These are phyloP conservation scores for Agapanthus africanus DNA, from an alignment of 106 monocot species.

Conservation along the genomic window DNA sequence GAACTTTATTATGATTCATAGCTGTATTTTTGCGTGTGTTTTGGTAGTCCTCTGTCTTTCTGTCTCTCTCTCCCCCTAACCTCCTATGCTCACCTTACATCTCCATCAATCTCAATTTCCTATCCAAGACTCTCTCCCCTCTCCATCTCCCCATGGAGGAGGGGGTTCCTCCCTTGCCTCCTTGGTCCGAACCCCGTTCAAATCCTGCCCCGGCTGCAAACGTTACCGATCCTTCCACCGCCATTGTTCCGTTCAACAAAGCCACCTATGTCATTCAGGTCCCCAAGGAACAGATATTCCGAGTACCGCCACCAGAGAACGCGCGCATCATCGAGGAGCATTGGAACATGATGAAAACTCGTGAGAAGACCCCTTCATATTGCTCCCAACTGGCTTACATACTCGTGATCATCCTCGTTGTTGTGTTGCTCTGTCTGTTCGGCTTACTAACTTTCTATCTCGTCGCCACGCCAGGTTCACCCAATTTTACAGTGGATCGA, in stretches of 20 bases:
- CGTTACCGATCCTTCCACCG: background rate
- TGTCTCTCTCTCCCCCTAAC: background rate
- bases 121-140: constrained; percentile 7
- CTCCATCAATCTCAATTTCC: constrained; percentile 1
- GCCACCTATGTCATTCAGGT: constrained; percentile 40
- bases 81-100: constrained; percentile 3
- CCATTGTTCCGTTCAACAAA: constrained; percentile 9
- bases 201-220: background rate
- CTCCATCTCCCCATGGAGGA: constrained; percentile 17
- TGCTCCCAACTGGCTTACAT: constrained; percentile 6
- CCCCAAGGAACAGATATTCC: constrained; percentile 49
- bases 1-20: constrained; percentile 1
- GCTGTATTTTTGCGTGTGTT: background rate
- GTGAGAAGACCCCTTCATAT: background rate
- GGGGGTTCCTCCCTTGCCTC: constrained; percentile 14
- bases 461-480: constrained; percentile 20
- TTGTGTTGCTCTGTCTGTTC: background rate
- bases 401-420: background rate
- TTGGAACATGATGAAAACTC: constrained; percentile 6
- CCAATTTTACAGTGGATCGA: constrained; percentile 20
- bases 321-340: constrained; percentile 40
- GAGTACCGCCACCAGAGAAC: constrained; percentile 43
- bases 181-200: background rate
- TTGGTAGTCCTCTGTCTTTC: background rate
- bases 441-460: constrained; percentile 10